Evolutionary conservation across 805 yeast species (phyloP), one percentile per base, ranked within the genome.

Genomic region (Ogataea trehalophila): DNA sequence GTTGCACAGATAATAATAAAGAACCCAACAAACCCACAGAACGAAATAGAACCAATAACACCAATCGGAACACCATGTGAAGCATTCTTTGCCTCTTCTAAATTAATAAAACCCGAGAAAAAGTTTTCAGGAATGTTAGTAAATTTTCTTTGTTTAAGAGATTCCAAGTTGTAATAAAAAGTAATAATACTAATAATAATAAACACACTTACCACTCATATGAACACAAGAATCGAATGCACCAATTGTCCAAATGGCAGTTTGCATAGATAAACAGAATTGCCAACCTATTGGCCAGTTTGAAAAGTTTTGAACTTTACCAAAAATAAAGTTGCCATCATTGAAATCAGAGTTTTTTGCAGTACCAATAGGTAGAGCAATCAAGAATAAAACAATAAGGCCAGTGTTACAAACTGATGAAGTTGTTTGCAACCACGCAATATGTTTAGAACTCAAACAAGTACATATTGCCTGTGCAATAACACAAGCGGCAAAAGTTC

Each of bases 241-340:
- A 22, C 86, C 85, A 60, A 83, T 83, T 18, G 87, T 81, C 90
- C 91, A 85, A 49, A 83, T 76, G 1, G 83, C 81, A 0, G 88
- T 81, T 79, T 81, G 74, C 53, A 81, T 63, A 2, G 64, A 56
- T 22, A 62, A 46, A 48, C 73, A 64, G 62, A 71, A 42, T 16
- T 78, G 74, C 79, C 83, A 80, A 29, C 87, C 87, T 34, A 62
- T 66, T 7, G 80, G 72, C 82, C 86, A 83, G 36, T 71, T 74
- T 34, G 81, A 69, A 43, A 62, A 63, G 58, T 80, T 81, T 29
- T 73, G 67, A 45, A 73, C 71, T 38, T 72, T 63, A 31, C 81
- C 81, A 62, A 82, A 83, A 26, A 83, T 81, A 59, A 69, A 81
- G 6, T 59, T 50, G n/a, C 79, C 84, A 34, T 69, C 64, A 55